A percentile compares a stretch with the other conserved stretches of the same genome.
These are phyloP conservation scores for Wickerhamomyces canadensis DNA, from an alignment of 805 yeast genomes.

Conservation along the genomic window DNA sequence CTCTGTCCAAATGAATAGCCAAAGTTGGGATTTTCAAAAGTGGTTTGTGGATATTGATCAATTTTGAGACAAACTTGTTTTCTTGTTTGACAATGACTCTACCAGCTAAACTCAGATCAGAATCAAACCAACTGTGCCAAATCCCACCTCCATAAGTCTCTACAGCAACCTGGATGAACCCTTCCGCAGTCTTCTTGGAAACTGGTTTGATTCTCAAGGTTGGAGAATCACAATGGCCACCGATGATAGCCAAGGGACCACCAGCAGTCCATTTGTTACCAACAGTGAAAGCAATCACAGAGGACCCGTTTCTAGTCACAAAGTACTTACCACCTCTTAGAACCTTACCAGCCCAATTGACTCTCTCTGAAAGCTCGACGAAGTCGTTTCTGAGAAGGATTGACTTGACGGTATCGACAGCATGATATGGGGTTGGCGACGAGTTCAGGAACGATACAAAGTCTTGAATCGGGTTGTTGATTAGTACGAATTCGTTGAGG, in stretches of 20 bases:
- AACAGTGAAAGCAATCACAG: slow-evolving; percentile 80
- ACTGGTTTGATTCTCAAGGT: slow-evolving; percentile 84
- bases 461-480: slow-evolving; percentile 29
- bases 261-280: slow-evolving; percentile 72
- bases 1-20: slow-evolving; percentile 87
- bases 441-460: slow-evolving; percentile 74
- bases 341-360: slow-evolving; percentile 57
- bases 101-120: slow-evolving; percentile 89
- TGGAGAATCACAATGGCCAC: slow-evolving; percentile 97
- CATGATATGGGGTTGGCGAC: slow-evolving; percentile 95
- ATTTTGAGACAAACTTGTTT: slow-evolving; percentile 52
- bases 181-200: slow-evolving; percentile 63
- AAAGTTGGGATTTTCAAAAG: slow-evolving; percentile 87
- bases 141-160: slow-evolving; percentile 95
- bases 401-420: slow-evolving; percentile 61
- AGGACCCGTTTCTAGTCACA: slow-evolving; percentile 86
- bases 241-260: slow-evolving; percentile 80
- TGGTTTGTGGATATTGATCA: slow-evolving; percentile 80
- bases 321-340: slow-evolving; percentile 61
- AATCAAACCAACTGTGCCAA: slow-evolving; percentile 96
- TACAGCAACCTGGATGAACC: slow-evolving; percentile 85
- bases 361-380: slow-evolving; percentile 64
- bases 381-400: slow-evolving; percentile 60
- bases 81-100: slow-evolving; percentile 62
- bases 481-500: slow-evolving; percentile 9